phyloP scores from a whole-genome alignment of 176 grass and related monocot species.

The Saccharum officinarum region DNA sequence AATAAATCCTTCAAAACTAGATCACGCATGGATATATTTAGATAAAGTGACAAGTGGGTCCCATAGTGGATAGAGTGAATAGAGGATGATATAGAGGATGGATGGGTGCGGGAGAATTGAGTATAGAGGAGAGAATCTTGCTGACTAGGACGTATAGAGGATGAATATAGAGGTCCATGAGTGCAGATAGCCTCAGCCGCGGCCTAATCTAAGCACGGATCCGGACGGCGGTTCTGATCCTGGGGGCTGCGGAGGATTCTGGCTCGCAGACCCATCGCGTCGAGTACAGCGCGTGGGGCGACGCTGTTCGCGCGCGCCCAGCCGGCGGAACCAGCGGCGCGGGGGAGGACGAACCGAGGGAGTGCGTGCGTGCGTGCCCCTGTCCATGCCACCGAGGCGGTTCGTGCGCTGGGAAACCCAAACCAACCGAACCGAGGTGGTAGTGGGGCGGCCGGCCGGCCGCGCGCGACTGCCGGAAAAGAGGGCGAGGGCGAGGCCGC shows the following conservation, averaged over 20 bases:
- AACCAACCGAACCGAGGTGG: background rate
- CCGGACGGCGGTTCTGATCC: background rate
- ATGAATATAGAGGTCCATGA: too few relatives aligned
- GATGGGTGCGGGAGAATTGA: too few relatives aligned
- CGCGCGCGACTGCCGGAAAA: background rate
- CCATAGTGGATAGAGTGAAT: too few relatives aligned
- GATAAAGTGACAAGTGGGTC: too few relatives aligned
- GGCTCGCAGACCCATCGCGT: background rate
- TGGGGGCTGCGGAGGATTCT: background rate
- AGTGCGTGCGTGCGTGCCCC: background rate
- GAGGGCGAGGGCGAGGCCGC: background rate
- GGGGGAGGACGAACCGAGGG: background rate
- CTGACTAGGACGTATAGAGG: too few relatives aligned
- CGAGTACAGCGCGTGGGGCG: background rate
- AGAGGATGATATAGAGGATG: too few relatives aligned
- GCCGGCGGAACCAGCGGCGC: background rate
- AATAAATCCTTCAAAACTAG: too few relatives aligned
- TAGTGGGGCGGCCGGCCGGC: slow-evolving; percentile 11
- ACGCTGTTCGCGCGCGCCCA: background rate
- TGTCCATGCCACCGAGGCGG: background rate
- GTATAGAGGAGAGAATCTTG: too few relatives aligned
- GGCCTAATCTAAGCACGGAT: too few relatives aligned
- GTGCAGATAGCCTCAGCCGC: too few relatives aligned
- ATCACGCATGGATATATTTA: too few relatives aligned
- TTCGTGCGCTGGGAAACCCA: background rate